Conservation (phyloP, 352 stramenopile species). For the Phytophthora aleatoria region DNA sequence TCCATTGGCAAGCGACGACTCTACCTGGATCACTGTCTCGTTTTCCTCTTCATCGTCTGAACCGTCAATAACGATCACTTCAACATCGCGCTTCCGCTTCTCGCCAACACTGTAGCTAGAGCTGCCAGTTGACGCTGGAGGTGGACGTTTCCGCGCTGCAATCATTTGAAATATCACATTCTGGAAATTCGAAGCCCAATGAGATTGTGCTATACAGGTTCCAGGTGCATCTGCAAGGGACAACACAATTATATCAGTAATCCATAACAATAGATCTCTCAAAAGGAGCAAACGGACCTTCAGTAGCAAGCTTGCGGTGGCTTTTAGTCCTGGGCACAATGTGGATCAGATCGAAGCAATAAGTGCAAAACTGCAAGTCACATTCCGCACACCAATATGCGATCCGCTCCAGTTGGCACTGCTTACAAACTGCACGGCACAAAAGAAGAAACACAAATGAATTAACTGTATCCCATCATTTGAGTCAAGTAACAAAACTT, state of each 20-base stretch:
- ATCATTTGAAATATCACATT: constrained; percentile 46
- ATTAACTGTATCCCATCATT: background rate
- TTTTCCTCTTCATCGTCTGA: constrained; percentile 21
- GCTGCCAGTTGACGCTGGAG: constrained; percentile 1
- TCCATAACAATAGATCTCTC: constrained; percentile 1
- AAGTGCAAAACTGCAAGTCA: constrained; percentile 64
- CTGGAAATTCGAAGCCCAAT: constrained; percentile 56
- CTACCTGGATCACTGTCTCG: background rate
- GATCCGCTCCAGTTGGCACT: constrained; percentile 55
- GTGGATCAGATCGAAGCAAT: constrained; percentile 61
- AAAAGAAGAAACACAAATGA: constrained; percentile 1
- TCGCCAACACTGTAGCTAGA: constrained; percentile 8
- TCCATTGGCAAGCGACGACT: constrained; percentile 3
- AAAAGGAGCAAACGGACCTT: constrained; percentile 35
- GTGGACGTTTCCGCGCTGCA: constrained; percentile 10
- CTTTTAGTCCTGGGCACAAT: constrained; percentile 31
- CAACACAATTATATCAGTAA: constrained; percentile 1
- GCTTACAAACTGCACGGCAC: constrained; percentile 54
- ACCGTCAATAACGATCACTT: constrained; percentile 67
- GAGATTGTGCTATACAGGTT: constrained; percentile 38
- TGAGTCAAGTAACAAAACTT: constrained; percentile 8
- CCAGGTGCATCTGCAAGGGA: constrained; percentile 44
- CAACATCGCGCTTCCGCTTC: constrained; percentile 62
- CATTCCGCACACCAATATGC: constrained; percentile 63
- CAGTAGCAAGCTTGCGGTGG: constrained; percentile 46